Evolutionary conservation across 768 basidiomycete species (phyloP).

Genomic region (Termitomyces titanicus): DNA sequence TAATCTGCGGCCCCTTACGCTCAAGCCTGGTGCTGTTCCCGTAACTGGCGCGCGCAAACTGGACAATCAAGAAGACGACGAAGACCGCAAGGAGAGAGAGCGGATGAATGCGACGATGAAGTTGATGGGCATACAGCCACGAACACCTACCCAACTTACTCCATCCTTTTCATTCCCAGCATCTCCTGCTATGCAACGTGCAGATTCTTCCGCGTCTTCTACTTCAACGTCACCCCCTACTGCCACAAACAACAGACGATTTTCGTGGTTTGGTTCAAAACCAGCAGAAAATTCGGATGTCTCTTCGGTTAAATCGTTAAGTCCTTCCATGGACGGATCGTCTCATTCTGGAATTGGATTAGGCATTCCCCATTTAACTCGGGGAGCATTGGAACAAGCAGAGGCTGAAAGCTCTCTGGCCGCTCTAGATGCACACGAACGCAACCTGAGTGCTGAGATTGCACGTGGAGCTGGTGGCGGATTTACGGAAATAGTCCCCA

Average conservation of each 20-base stretch:
- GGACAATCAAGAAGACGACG: slow-evolving; percentile 89
- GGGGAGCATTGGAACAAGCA: slow-evolving; percentile 73
- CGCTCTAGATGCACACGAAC: slow-evolving; percentile 78
- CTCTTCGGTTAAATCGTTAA: slow-evolving; percentile 47
- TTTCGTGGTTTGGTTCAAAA: slow-evolving; percentile 69
- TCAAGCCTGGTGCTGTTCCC: slow-evolving; percentile 58
- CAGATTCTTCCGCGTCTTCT: slow-evolving; percentile 13
- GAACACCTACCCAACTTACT: slow-evolving; percentile 35
- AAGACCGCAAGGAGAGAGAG: slow-evolving; percentile 84
- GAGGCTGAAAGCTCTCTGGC: slow-evolving; percentile 76
- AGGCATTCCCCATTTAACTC: slow-evolving; percentile 51
- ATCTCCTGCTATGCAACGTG: slow-evolving; percentile 21
- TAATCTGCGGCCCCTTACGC: slow-evolving; percentile 66
- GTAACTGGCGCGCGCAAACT: slow-evolving; percentile 70
- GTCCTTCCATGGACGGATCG: slow-evolving; percentile 26
- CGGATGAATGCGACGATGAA: slow-evolving; percentile 90
- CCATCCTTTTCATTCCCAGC: slow-evolving; percentile 22
- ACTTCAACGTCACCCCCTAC: slow-evolving; percentile 23
- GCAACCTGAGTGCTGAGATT: slow-evolving; percentile 66
- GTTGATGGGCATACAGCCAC: slow-evolving; percentile 84
- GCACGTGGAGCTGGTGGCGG: slow-evolving; percentile 70
- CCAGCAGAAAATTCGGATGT: slow-evolving; percentile 39
- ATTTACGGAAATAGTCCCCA: slow-evolving; percentile 71
- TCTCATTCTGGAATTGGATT: slow-evolving; percentile 25
- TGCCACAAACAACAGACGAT: slow-evolving; percentile 42